Conservation (phyloP, 2,329 filamentous ascomycete species). For the Penicillium italicum region DNA sequence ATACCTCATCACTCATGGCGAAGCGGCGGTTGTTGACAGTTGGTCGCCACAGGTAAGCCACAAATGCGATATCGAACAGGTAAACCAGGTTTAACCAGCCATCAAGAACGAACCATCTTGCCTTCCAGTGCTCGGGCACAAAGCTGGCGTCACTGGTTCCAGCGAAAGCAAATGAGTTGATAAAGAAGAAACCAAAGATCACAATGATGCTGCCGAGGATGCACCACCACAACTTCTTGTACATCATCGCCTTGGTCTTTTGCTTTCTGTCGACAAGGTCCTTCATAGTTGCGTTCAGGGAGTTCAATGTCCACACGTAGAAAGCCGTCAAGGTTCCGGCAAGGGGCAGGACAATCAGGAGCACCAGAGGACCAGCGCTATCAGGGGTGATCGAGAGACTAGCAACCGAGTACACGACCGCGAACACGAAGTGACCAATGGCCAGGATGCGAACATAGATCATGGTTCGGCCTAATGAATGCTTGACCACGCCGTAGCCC, state of each 20-base stretch:
- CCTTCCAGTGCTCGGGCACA: slow-evolving; percentile 95
- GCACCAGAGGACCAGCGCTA: slow-evolving; percentile 79
- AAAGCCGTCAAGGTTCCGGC: slow-evolving; percentile 91
- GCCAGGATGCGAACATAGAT: slow-evolving; percentile 87
- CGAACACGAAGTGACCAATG: slow-evolving; percentile 89
- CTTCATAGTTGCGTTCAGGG: slow-evolving; percentile 90
- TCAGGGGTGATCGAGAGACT: slow-evolving; percentile 87
- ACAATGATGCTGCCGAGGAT: slow-evolving; percentile 88
- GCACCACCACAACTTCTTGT: slow-evolving; percentile 98
- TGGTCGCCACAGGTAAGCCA: slow-evolving; percentile 94
- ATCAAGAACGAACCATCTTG: slow-evolving; percentile 93
- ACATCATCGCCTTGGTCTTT: slow-evolving; percentile 90
- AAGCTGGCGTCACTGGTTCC: slow-evolving; percentile 81
- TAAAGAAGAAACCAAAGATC: slow-evolving; percentile 97
- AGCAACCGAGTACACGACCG: slow-evolving; percentile 85
- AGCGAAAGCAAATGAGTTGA: slow-evolving; percentile 94
- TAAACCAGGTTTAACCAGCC: slow-evolving; percentile 98
- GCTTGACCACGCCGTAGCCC: slow-evolving; percentile 98
- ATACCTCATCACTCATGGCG: slow-evolving; percentile 93
- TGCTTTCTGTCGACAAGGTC: slow-evolving; percentile 94
- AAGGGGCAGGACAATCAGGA: slow-evolving; percentile 88
- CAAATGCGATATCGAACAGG: slow-evolving; percentile 84
- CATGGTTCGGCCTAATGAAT: slow-evolving; percentile 88
- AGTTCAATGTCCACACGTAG: slow-evolving; percentile 98
- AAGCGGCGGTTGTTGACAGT: slow-evolving; percentile 96